Evolutionary conservation across 1,284 basidiomycete genomes (phyloP), one percentile per base, ranked within the genome.

Genomic region (Malassezia psittaci): DNA sequence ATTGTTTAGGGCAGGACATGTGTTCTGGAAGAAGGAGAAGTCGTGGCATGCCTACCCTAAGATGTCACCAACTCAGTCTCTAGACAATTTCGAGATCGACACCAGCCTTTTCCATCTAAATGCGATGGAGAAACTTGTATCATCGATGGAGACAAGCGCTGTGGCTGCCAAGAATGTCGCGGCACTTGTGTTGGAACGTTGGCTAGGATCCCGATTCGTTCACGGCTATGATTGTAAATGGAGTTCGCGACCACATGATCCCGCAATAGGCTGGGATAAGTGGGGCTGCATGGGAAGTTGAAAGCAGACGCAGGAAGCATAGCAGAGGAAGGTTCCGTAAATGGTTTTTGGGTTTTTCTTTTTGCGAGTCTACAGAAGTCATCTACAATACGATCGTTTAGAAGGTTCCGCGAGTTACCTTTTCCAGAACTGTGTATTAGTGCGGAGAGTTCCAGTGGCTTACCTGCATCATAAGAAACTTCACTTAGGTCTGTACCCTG

Each of bases 81-180:
- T 33, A 15, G 39, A 21, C 5, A 5, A 16, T 7, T 57, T 57
- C 34, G 50, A 48, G 15, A 80, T 90, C 3, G 83, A 83, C 53
- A 77, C 80, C 44, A 85, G 85, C 2, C 78, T 96, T 51, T 90
- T 86, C 78, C 93, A 93, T 68, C 83, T 90, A 43, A 91, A 90
- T 62, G 82, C 87, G 0, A 85, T 93, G 65, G 90, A 96, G 48
- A 54, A 58, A 41, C 53, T 59, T 5, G 59, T 68, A 0, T 59
- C 58, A 13, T 86, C 85, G 9, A 91, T 94, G 90, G 90, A 96
- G 76, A 93, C 90, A 0, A 84, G 88, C 75, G 90, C 87, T 0
- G 77, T 94, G 38, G 80, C 87, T 0, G 83, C 87, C 0, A 83
- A 88, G 37, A 93, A 94, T 70, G 88, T 46, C 1, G 72, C 64